A percentile compares a stretch with the other conserved stretches of the same genome.
phyloP scores from a whole-genome alignment of 768 basidiomycete genomes.

The Lactarius vividus region DNA sequence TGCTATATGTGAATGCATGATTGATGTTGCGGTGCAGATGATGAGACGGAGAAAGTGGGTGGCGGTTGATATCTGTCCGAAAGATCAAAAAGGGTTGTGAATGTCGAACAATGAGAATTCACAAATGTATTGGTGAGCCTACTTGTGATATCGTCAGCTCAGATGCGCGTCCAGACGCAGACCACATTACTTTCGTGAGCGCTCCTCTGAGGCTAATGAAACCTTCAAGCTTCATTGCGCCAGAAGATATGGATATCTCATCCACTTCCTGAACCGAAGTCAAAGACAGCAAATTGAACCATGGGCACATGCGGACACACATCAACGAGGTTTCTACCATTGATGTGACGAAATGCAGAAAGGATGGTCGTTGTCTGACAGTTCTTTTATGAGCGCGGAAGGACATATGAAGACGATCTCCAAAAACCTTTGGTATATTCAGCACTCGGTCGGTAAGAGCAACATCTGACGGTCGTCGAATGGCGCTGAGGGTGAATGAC shows the following conservation, averaged over 20 bases:
- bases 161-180: slow-evolving; percentile 8
- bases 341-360: slow-evolving; percentile 67
- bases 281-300: slow-evolving; percentile 5
- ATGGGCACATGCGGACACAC: slow-evolving; percentile 40
- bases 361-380: slow-evolving; percentile 62
- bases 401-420: background rate
- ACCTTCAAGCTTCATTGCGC: slow-evolving; percentile 60
- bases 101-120: slow-evolving; percentile 31
- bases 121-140: slow-evolving; percentile 92
- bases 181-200: slow-evolving; percentile 57
- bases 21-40: slow-evolving; percentile 70
- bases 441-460: slow-evolving; percentile 47
- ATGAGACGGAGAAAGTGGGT: slow-evolving; percentile 58
- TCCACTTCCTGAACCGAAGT: slow-evolving; percentile 58
- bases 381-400: background rate
- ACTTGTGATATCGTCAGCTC: slow-evolving; percentile 29
- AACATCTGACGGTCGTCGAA: slow-evolving; percentile 39
- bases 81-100: slow-evolving; percentile 16
- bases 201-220: slow-evolving; percentile 83
- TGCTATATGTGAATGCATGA: slow-evolving; percentile 57
- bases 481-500: slow-evolving; percentile 64
- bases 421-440: slow-evolving; percentile 62
- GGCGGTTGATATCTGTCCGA: slow-evolving; percentile 70
- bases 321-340: slow-evolving; percentile 68
- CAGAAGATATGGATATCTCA: slow-evolving; percentile 50